Evolutionary conservation across 345 rosid species (phyloP).

Genomic region (Eutrema japonicum): DNA sequence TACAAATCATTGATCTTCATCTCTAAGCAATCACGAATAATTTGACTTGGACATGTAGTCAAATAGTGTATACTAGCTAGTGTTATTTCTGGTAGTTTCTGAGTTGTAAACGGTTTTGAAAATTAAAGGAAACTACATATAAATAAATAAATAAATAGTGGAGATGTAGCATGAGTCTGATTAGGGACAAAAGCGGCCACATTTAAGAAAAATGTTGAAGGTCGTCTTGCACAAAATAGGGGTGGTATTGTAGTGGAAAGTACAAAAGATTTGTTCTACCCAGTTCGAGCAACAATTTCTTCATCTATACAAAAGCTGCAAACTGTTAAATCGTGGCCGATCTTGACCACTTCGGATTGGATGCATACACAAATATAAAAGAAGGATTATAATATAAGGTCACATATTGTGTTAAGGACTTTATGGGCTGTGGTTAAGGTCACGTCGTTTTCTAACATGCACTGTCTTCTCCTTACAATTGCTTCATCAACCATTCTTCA

Average conservation of each 20-base stretch:
- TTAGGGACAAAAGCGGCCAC: slow-evolving; percentile 23
- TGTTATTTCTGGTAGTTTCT: slow-evolving; percentile 3
- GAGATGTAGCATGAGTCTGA: slow-evolving; percentile 25
- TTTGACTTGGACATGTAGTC: neutral
- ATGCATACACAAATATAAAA: slow-evolving; percentile 31
- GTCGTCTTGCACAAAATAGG: slow-evolving; percentile 44
- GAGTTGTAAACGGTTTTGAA: neutral
- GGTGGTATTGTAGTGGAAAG: slow-evolving; percentile 39
- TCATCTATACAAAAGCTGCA: slow-evolving; percentile 48
- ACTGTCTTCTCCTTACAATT: slow-evolving; percentile 47
- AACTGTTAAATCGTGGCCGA: slow-evolving; percentile 44
- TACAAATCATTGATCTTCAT: slow-evolving; percentile 3
- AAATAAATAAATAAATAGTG: neutral
- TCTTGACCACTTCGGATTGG: slow-evolving; percentile 42
- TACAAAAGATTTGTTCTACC: slow-evolving; percentile 42
- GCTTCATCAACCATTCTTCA: slow-evolving; percentile 43
- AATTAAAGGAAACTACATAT: slow-evolving; percentile 3
- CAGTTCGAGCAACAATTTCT: slow-evolving; percentile 44
- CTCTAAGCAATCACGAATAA: neutral
- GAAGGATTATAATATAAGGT: slow-evolving; percentile 26
- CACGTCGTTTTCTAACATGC: slow-evolving; percentile 49
- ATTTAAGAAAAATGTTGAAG: slow-evolving; percentile 17
- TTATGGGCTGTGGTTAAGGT: slow-evolving; percentile 45
- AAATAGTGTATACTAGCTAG: slow-evolving; percentile 15
- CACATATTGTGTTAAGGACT: slow-evolving; percentile 37